These are phyloP conservation scores for Eragrostis curvula DNA, from an alignment of 176 grass and related monocot species.

Conservation along the genomic window DNA sequence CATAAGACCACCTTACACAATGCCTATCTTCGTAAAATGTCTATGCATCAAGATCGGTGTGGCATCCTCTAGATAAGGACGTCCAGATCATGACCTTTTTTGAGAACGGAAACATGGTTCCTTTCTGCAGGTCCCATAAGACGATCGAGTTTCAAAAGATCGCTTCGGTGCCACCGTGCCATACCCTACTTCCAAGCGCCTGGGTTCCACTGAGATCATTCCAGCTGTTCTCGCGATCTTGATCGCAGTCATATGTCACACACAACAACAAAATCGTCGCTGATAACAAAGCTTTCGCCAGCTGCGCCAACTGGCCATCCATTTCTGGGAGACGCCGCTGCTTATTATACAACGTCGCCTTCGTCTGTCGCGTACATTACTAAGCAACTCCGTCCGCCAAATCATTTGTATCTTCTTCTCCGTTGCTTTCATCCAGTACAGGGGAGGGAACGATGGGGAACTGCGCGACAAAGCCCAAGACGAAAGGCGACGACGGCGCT, in stretches of 20 bases:
- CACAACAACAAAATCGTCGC: background rate
- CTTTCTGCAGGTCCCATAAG: background rate
- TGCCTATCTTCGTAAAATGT: background rate
- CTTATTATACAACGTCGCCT: constrained; percentile 24
- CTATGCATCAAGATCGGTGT: background rate
- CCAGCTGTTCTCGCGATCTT: background rate
- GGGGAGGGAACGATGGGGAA: constrained; percentile 7
- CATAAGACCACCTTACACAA: background rate
- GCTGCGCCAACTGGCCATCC: constrained; percentile 17
- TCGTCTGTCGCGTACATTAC: background rate
- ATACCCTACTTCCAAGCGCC: background rate
- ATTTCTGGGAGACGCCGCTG: background rate
- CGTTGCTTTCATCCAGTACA: background rate
- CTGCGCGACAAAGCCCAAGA: constrained; percentile 47
- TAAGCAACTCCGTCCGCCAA: background rate
- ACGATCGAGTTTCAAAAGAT: background rate
- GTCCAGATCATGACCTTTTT: background rate
- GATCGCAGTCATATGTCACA: background rate
- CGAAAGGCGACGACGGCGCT: constrained; percentile 24
- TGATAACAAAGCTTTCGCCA: constrained; percentile 18
- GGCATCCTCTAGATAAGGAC: background rate
- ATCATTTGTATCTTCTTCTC: background rate
- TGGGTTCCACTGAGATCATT: background rate
- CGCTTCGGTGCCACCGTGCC: background rate
- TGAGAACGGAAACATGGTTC: too few relatives aligned